Conservation (phyloP, 1,284 basidiomycete species). For the Amylostereum areolatum region DNA sequence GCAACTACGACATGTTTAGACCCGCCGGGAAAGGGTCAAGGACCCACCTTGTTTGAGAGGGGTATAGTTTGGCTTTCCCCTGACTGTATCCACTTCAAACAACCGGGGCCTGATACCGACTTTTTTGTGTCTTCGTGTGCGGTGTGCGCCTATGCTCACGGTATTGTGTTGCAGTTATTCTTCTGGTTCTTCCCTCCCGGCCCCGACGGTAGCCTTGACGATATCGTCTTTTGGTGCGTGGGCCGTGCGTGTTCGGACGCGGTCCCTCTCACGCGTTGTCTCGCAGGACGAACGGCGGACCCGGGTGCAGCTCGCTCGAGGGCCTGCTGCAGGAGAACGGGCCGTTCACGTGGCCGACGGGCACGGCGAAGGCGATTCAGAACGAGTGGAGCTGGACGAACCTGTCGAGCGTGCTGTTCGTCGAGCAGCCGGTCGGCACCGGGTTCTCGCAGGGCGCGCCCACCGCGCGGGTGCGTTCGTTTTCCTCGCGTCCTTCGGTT, state of each 20-base stretch:
- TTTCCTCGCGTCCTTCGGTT: slow-evolving; percentile 10
- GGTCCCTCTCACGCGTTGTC: slow-evolving; percentile 30
- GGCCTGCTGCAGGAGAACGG: slow-evolving; percentile 82
- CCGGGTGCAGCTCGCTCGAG: slow-evolving; percentile 69
- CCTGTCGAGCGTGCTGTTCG: slow-evolving; percentile 71
- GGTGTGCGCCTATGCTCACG: neutral
- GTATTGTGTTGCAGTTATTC: slow-evolving; percentile 47
- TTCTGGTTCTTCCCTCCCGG: slow-evolving; percentile 87
- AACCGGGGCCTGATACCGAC: too few species aligned
- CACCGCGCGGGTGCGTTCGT: slow-evolving; percentile 44
- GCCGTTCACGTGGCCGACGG: slow-evolving; percentile 17
- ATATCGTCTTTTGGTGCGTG: slow-evolving; percentile 65
- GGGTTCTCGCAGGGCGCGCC: slow-evolving; percentile 75
- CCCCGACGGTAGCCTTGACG: slow-evolving; percentile 61
- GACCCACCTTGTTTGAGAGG: too few species aligned
- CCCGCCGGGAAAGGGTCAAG: too few species aligned
- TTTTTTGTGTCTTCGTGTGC: too few species aligned
- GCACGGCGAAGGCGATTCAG: slow-evolving; percentile 55
- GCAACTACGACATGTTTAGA: slow-evolving; percentile 2
- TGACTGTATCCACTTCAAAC: too few species aligned
- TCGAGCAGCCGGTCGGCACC: slow-evolving; percentile 82
- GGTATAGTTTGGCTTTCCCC: too few species aligned
- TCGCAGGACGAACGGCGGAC: slow-evolving; percentile 42
- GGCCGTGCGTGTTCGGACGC: neutral
- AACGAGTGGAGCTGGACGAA: slow-evolving; percentile 83